Evolutionary conservation across 2,329 filamentous ascomycete genomes (phyloP), one percentile per base, ranked within the genome.

Genomic region (Emmonsia crescens): DNA sequence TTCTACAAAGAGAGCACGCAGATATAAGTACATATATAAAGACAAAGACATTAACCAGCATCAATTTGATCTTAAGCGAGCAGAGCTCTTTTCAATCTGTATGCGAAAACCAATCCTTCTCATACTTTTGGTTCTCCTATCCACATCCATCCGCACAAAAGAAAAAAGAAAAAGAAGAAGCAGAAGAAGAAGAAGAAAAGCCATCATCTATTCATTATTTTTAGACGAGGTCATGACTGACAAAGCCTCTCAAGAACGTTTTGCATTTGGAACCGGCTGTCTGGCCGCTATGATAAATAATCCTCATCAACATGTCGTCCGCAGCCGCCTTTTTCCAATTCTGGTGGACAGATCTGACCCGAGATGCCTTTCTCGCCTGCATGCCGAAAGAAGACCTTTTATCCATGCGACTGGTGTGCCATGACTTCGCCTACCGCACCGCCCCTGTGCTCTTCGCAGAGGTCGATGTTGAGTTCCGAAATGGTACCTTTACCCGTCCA

Each of bases 401-500:
- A 38, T 66, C 66, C 19, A 67, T 76, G 49, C 75, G 75, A 57
- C 65, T 75, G 57, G 73, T 71, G 36, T 75, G 70, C 63, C 72
- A 68, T 63, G 70, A 71, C 56, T 71, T 76, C 48, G 68, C 72
- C 31, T 63, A 67, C 19, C 65, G 69, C 27, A 66, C 73, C 57
- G 73, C 72, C 42, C 71, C 72, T 16, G 58, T 65, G 2, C 66
- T 81, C 24, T 81, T 82, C 64, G 69, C 73, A 62, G 74, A 78
- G 60, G 70, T 80, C 24, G 68, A 74, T 6, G 73, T 81, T 59
- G 72, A 74, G n/a, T 79, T 82, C 60, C 68, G 71, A 51, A 76
- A 89, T 58, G 88, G 82, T 69, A 87, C 87, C 62, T 92, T 96
- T 72, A 91, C 89, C 59, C 87, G 86, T 68, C 84, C 86, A 40